These are phyloP conservation scores for Schwanniomyces yamadae DNA, from an alignment of 805 yeast species.

Conservation along the genomic window DNA sequence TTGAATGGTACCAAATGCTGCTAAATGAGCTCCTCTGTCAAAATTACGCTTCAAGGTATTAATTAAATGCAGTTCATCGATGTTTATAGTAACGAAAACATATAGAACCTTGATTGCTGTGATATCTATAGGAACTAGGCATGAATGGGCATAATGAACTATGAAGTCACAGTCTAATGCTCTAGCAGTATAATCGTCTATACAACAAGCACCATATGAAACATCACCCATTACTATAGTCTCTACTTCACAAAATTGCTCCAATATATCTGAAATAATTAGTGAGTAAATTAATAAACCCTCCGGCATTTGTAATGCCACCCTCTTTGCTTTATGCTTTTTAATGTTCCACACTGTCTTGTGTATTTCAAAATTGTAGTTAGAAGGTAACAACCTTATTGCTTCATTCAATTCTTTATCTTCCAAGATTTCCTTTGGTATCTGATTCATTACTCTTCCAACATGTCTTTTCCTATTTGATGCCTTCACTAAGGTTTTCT, in stretches of 20 bases:
- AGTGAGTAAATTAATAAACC: slow-evolving; percentile 87
- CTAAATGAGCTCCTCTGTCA: slow-evolving; percentile 59
- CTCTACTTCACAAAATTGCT: slow-evolving; percentile 85
- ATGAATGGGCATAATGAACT: slow-evolving; percentile 96
- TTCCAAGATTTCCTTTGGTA: slow-evolving; percentile 80
- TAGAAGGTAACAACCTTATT: slow-evolving; percentile 75
- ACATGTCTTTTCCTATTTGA: slow-evolving; percentile 34
- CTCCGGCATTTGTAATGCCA: slow-evolving; percentile 97
- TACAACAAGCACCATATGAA: slow-evolving; percentile 97
- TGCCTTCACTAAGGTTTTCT: slow-evolving; percentile 22
- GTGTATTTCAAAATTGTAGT: slow-evolving; percentile 94
- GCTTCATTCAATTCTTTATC: slow-evolving; percentile 85
- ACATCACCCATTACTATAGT: slow-evolving; percentile 98
- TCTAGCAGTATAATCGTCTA: slow-evolving; percentile 93
- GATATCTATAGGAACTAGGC: slow-evolving; percentile 91
- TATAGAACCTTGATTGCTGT: slow-evolving; percentile 90
- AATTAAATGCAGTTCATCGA: slow-evolving; percentile 78
- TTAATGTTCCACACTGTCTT: slow-evolving; percentile 92
- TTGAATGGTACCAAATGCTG: slow-evolving; percentile 93
- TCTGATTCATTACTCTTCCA: slow-evolving; percentile 74
- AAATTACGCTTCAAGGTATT: slow-evolving; percentile 77
- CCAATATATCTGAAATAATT: slow-evolving; percentile 86
- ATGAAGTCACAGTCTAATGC: slow-evolving; percentile 91
- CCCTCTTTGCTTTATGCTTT: slow-evolving; percentile 71
- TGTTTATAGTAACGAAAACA: slow-evolving; percentile 88